Evolutionary conservation across 192 early-diverging fungal genomes (phyloP).

Genomic region (Phycomyces blakesleeanus): DNA sequence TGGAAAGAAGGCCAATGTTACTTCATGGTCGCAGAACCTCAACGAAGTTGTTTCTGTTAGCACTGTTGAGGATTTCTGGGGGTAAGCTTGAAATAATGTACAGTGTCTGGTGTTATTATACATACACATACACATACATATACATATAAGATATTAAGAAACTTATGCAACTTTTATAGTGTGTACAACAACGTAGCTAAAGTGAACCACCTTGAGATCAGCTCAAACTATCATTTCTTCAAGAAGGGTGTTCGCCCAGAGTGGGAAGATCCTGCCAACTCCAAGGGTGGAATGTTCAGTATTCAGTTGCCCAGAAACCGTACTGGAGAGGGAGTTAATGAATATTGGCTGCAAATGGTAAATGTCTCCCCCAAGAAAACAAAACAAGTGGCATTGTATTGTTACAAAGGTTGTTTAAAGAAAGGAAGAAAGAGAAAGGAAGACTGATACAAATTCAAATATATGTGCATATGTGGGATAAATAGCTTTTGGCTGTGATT

Average conservation of each 20-base stretch:
- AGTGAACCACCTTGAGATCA: slow-evolving; percentile 65
- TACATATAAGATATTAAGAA: background rate
- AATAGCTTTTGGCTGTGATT: slow-evolving; percentile 80
- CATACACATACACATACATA: too few species aligned
- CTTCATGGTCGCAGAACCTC: slow-evolving; percentile 83
- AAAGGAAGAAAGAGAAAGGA: background rate
- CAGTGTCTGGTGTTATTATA: too few species aligned
- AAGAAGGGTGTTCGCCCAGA: slow-evolving; percentile 86
- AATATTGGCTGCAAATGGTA: slow-evolving; percentile 83
- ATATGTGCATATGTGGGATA: background rate
- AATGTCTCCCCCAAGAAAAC: background rate
- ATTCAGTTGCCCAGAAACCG: slow-evolving; percentile 68
- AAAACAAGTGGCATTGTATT: background rate
- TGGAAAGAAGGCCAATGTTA: slow-evolving; percentile 66
- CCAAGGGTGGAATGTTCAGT: slow-evolving; percentile 90
- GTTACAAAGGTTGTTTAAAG: background rate
- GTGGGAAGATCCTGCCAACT: slow-evolving; percentile 94
- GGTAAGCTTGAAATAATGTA: slow-evolving; percentile 47
- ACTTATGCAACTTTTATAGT: slow-evolving; percentile 7
- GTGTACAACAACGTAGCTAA: slow-evolving; percentile 81
- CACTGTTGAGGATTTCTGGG: slow-evolving; percentile 98
- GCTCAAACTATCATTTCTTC: slow-evolving; percentile 94
- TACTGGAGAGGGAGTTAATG: slow-evolving; percentile 71
- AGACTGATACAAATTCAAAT: background rate
- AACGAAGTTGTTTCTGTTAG: slow-evolving; percentile 87